These are phyloP conservation scores for Microstegium vimineum DNA, from an alignment of 176 grass and related monocot species.

Conservation along the genomic window DNA sequence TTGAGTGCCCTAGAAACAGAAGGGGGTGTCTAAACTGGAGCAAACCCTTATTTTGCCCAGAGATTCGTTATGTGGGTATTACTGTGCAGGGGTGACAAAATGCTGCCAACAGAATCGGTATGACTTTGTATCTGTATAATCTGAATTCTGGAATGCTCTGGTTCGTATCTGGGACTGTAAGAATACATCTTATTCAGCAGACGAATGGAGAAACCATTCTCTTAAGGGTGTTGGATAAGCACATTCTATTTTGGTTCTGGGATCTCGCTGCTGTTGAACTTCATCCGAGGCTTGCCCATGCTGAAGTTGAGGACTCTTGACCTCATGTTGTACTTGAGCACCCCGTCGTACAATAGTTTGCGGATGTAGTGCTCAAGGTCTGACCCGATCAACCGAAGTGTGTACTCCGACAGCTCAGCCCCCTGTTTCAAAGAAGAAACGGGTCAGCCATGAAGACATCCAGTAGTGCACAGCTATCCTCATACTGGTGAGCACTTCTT, in stretches of 20 bases:
- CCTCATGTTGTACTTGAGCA: constrained; percentile 97
- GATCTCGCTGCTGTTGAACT: constrained; percentile 88
- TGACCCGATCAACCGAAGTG: constrained; percentile 76
- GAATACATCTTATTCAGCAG: background rate
- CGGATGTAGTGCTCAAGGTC: constrained; percentile 90
- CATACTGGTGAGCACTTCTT: background rate
- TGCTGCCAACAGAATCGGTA: background rate
- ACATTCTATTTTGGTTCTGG: constrained; percentile 50
- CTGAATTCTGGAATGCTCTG: constrained; percentile 8
- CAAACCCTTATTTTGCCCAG: background rate
- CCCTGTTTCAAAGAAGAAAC: constrained; percentile 43
- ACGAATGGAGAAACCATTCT: background rate
- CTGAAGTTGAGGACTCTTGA: constrained; percentile 86
- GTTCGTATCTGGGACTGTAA: background rate
- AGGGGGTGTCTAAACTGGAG: background rate
- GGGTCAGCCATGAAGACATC: background rate
- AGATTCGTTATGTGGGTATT: background rate
- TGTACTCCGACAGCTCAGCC: constrained; percentile 75
- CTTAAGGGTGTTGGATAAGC: background rate
- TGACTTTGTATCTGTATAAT: background rate
- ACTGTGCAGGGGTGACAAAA: background rate
- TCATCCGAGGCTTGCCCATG: constrained; percentile 89
- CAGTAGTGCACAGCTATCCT: no score
- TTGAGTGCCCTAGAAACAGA: background rate
- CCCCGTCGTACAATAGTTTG: constrained; percentile 79